Conservation (phyloP, 306 rosid genomes). For the Sindora glabra region DNA sequence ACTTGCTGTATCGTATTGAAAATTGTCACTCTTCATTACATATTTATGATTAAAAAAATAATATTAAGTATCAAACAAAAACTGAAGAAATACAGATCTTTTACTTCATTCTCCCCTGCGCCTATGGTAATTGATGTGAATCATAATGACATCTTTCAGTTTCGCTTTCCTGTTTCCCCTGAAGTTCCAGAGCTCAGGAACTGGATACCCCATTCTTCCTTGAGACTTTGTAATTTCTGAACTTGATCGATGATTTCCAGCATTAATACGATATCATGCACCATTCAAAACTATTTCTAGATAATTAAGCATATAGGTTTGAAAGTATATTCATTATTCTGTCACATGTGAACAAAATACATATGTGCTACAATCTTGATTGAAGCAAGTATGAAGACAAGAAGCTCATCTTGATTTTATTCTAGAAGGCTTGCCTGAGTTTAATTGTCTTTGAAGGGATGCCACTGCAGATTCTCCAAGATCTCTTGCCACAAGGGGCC, state of each 20-base stretch:
- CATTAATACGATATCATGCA: constrained; percentile 14
- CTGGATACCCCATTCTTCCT: constrained; percentile 72
- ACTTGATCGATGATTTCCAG: constrained; percentile 64
- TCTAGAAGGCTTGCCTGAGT: constrained; percentile 39
- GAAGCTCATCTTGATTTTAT: too few species aligned
- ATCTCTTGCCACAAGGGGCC: constrained; percentile 90
- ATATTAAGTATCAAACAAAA: not conserved
- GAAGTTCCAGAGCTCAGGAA: constrained; percentile 68
- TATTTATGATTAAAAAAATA: too few species aligned
- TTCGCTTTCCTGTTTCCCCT: constrained; percentile 84
- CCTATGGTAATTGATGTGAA: constrained; percentile 45
- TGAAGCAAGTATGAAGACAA: too few species aligned
- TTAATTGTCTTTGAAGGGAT: constrained; percentile 61
- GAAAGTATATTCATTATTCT: too few species aligned
- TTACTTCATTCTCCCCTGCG: constrained; percentile 59
- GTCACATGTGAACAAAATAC: too few species aligned
- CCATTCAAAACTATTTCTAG: too few species aligned
- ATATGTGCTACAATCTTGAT: too few species aligned
- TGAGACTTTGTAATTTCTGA: constrained; percentile 51
- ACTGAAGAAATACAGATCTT: constrained; percentile 26
- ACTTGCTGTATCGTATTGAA: too few species aligned
- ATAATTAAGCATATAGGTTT: too few species aligned
- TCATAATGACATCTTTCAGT: constrained; percentile 69
- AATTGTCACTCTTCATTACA: too few species aligned
- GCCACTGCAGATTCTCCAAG: constrained; percentile 61